Conservation (phyloP, 2,329 filamentous ascomycete species). For the Trichoderma sp. region DNA sequence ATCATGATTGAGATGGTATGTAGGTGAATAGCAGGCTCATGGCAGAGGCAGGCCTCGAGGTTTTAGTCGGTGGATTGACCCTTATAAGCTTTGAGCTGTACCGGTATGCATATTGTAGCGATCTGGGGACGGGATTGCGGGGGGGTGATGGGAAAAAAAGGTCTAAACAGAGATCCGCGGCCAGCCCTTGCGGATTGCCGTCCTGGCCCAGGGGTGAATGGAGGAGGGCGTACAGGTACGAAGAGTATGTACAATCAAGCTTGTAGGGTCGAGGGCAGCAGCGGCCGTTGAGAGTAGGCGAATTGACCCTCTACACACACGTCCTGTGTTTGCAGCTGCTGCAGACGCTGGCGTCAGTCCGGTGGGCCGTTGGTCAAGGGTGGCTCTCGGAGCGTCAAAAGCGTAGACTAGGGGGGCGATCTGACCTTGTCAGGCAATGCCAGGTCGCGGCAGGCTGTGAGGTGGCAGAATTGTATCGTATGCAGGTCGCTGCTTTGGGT, state of each 20-base stretch:
- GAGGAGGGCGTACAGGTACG: conserved; percentile 12
- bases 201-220: conserved; percentile 15
- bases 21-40: conserved; percentile 34
- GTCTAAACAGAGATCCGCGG: conserved; percentile 28
- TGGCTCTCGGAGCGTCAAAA: conserved; percentile 23
- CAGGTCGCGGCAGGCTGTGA: conserved; percentile 29
- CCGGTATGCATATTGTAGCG: conserved; percentile 44
- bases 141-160: conserved; percentile 23
- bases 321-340: conserved; percentile 22
- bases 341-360: conserved; percentile 19
- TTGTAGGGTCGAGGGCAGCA: conserved; percentile 21
- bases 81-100: conserved; percentile 44
- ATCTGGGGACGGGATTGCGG: conserved; percentile 32
- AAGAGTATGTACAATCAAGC: not conserved
- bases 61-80: conserved; percentile 43
- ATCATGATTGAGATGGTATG: conserved; percentile 34
- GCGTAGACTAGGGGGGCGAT: conserved; percentile 26
- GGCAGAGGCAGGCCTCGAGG: conserved; percentile 35
- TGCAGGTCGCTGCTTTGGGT: conserved; percentile 30
- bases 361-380: conserved; percentile 24
- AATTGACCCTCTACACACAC: conserved; percentile 12
- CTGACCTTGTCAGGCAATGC: conserved; percentile 29
- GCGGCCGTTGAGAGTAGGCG: conserved; percentile 14
- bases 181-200: conserved; percentile 13
- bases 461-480: conserved; percentile 29